Base-by-base conservation (phyloP, 129 eudicot species). In the Chrysanthemum lavandulifolium region DNA sequence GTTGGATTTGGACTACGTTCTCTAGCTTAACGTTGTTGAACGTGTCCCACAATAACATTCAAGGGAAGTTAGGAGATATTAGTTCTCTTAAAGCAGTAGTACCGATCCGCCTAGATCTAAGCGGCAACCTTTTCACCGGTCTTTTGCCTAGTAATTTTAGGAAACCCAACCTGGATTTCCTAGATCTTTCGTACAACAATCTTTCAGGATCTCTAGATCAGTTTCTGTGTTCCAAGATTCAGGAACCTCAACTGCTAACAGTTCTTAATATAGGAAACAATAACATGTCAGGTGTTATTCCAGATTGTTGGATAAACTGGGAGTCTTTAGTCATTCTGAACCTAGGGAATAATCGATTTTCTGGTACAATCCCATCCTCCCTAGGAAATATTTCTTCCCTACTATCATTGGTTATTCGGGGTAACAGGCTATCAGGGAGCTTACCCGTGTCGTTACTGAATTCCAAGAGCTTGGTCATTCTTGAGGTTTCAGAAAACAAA, bases 231-330 rank as follows among this genome's bases (percentile, higher is more conserved):
- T 53, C 63, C 7, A 23, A 33, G 1, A 27, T 68, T 7, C 68
- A 76, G 33, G 55, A 63, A 56, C 5, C 47, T 2, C 51, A 66
- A 12, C 5, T 1, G 18, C 1, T 78, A 53, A 3, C 10, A 2
- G 58, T 74, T 68, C 84, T 84, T 64, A 61, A 81, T 75, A 69
- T 81, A 10, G 84, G 59, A 1, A 31, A 33, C 5, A 85, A 85
- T 68, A 62, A 23, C 64, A n/a, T 79, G 27, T 78, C 78, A 36
- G 78, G 86, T 21, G 83, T 64, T 66, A 74, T 83, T 10, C 71
- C 83, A 36, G 73, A 74, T 74, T 74, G 79, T 55, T 74, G 53
- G 81, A 71, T 9, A 52, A 77, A 70, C 66, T 73, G 78, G 78
- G 27, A 70, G 53, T 16, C 45, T 83, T 53, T 81, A 52, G n/a